A percentile compares a stretch with the other conserved stretches of the same genome.
Evolutionary conservation across 805 yeast genomes (phyloP).

Genomic region (Metschnikowia chrysomelidarum): DNA sequence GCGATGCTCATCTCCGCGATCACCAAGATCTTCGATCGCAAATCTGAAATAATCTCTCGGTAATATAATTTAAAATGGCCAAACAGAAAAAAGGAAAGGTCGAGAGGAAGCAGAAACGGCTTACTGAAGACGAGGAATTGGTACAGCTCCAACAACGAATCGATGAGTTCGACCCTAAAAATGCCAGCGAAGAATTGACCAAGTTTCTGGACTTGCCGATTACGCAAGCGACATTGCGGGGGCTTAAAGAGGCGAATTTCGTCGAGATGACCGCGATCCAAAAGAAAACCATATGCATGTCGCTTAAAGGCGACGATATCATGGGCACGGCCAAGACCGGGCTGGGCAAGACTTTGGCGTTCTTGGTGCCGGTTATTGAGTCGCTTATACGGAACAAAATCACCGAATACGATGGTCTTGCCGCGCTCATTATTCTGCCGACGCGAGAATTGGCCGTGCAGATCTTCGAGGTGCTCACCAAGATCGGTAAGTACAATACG

Average conservation of each 20-base stretch:
- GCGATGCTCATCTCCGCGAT: slow-evolving; percentile 15
- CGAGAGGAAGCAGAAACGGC: slow-evolving; percentile 23
- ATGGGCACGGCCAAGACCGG: slow-evolving; percentile 90
- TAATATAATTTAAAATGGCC: slow-evolving; percentile 16
- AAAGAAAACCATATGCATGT: slow-evolving; percentile 67
- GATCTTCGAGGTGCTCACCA: slow-evolving; percentile 81
- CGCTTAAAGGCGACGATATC: slow-evolving; percentile 75
- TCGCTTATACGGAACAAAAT: slow-evolving; percentile 66
- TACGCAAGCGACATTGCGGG: slow-evolving; percentile 59
- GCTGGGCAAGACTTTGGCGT: slow-evolving; percentile 88
- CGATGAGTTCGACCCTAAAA: slow-evolving; percentile 47
- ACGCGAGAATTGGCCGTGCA: slow-evolving; percentile 91
- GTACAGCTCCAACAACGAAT: slow-evolving; percentile 49
- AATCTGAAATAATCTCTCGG: no score
- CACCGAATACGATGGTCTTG: slow-evolving; percentile 83
- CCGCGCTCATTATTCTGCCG: slow-evolving; percentile 87
- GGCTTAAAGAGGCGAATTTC: slow-evolving; percentile 77
- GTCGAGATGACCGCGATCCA: slow-evolving; percentile 85
- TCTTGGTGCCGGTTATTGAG: slow-evolving; percentile 76
- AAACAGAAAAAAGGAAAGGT: slow-evolving; percentile 17
- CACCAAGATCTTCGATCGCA: background rate
- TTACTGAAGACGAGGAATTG: slow-evolving; percentile 34
- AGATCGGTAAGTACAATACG: slow-evolving; percentile 69
- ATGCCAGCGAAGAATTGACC: slow-evolving; percentile 3
- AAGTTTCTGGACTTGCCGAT: slow-evolving; percentile 66